Evolutionary conservation across 2,329 filamentous ascomycete species (phyloP).

Genomic region (Aspergillus fumigatus): DNA sequence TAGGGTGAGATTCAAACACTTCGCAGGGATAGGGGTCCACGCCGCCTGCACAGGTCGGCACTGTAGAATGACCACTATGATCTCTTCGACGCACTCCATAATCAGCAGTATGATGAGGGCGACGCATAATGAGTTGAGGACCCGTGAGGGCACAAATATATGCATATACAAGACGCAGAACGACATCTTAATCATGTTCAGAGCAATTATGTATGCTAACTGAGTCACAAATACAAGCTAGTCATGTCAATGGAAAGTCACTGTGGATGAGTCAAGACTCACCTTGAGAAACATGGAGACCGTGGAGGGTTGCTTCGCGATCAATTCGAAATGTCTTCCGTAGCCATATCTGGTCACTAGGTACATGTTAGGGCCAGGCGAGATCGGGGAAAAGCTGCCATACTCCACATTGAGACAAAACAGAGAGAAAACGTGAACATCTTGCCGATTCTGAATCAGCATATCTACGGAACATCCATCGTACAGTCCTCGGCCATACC

Average conservation of each 20-base stretch:
- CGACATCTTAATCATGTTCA: slow-evolving; percentile 27
- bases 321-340: slow-evolving; percentile 14
- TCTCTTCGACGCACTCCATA: slow-evolving; percentile 63
- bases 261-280: background rate
- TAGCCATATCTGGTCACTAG: slow-evolving; percentile 20
- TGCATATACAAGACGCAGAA: slow-evolving; percentile 21
- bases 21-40: slow-evolving; percentile 13
- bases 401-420: slow-evolving; percentile 7
- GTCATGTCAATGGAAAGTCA: background rate
- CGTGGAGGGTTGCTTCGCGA: background rate
- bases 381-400: background rate
- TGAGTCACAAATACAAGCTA: slow-evolving; percentile 19
- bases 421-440: slow-evolving; percentile 11
- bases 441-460: background rate
- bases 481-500: slow-evolving; percentile 1
- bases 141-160: slow-evolving; percentile 15
- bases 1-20: slow-evolving; percentile 9
- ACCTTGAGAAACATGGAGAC: slow-evolving; percentile 17
- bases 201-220: slow-evolving; percentile 23
- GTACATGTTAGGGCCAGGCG: background rate
- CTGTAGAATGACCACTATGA: slow-evolving; percentile 55
- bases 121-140: slow-evolving; percentile 13
- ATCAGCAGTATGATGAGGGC: slow-evolving; percentile 39
- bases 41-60: slow-evolving; percentile 17
- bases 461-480: background rate